Percentiles rank a stretch among this genome's conserved stretches.
These are phyloP conservation scores for Saprolegnia diclina DNA, from an alignment of 352 stramenopile genomes.

Conservation along the genomic window DNA sequence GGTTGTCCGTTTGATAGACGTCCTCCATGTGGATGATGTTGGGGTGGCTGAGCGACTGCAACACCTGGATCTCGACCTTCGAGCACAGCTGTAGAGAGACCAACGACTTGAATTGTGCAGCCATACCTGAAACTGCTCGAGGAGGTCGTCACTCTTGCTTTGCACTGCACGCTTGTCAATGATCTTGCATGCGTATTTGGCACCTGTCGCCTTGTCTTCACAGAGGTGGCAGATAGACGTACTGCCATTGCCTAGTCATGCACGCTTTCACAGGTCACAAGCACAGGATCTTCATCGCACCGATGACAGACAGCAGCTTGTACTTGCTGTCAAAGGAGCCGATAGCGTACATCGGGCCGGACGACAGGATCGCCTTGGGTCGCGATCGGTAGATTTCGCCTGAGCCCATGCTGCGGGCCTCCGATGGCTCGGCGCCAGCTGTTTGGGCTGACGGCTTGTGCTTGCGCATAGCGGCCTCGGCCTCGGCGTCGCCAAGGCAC, in stretches of 20 bases:
- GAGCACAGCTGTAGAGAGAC: neutral
- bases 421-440: neutral
- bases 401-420: conserved; percentile 1
- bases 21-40: conserved; percentile 89
- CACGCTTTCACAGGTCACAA: neutral
- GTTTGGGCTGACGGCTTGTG: neutral
- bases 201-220: conserved; percentile 49
- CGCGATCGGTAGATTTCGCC: conserved; percentile 23
- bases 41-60: conserved; percentile 83
- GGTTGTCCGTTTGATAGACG: conserved; percentile 75
- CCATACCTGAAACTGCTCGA: conserved; percentile 81
- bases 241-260: conserved; percentile 57
- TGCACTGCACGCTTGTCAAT: conserved; percentile 77
- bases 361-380: conserved; percentile 61
- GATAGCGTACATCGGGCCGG: conserved; percentile 58
- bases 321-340: conserved; percentile 79
- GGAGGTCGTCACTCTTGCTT: conserved; percentile 64
- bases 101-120: neutral
- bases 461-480: neutral
- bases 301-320: conserved; percentile 75
- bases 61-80: conserved; percentile 83
- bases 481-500: conserved; percentile 18
- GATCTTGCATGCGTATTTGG: conserved; percentile 74
- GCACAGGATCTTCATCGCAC: conserved; percentile 32
- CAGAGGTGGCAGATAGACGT: conserved; percentile 84